phyloP scores from a whole-genome alignment of 163 green algal genomes.

The Scenedesmus sp. region DNA sequence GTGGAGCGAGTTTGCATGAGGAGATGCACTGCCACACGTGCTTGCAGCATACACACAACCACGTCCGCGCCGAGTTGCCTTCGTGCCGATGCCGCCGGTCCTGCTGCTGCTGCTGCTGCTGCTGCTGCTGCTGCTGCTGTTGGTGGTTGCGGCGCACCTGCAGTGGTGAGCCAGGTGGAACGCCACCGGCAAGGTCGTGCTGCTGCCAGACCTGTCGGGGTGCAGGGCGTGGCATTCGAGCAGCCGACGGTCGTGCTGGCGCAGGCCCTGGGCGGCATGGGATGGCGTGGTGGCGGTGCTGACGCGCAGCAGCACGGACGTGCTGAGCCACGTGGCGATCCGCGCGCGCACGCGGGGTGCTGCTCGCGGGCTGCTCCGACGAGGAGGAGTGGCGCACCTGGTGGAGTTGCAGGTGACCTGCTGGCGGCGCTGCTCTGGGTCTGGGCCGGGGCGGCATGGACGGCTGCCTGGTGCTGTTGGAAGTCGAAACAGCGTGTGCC shows the following conservation, averaged over 20 bases:
- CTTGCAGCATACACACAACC: no score
- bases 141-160: no score
- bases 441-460: no score
- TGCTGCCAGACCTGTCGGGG: conserved; percentile 64
- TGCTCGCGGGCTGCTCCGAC: conserved; percentile 91
- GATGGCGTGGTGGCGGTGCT: conserved; percentile 82
- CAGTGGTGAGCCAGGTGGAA: conserved; percentile 59
- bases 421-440: no score
- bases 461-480: no score
- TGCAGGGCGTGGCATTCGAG: conserved; percentile 55
- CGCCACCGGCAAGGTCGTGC: conserved; percentile 40
- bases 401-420: conserved; percentile 46
- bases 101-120: neutral
- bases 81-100: no score
- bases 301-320: conserved; percentile 82
- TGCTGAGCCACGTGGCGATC: conserved; percentile 94
- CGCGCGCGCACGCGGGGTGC: conserved; percentile 85
- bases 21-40: no score
- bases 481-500: no score
- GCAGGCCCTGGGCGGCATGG: conserved; percentile 82
- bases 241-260: conserved; percentile 63
- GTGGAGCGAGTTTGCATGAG: no score
- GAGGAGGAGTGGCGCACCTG: conserved; percentile 64
- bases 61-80: no score
- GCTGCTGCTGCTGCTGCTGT: neutral